Percentiles rank a stretch among this genome's conserved stretches.
Evolutionary conservation across 1,284 basidiomycete genomes (phyloP).

Genomic region (Apiotrichum brassicae): DNA sequence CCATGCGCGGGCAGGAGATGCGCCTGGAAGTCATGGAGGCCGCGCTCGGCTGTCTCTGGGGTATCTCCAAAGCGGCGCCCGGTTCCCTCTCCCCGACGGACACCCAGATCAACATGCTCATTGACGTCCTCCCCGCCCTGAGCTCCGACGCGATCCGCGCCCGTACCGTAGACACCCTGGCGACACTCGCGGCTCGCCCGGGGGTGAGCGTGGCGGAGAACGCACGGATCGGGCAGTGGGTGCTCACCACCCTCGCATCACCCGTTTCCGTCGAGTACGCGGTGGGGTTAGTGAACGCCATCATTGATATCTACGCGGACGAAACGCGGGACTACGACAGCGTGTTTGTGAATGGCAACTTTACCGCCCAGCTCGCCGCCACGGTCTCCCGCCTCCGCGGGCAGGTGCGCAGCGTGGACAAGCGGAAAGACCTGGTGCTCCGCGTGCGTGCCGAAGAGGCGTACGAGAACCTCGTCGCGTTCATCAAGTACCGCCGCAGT

Average conservation of each 20-base stretch:
- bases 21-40: constrained; percentile 44
- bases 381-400: constrained; percentile 57
- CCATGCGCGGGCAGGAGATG: constrained; percentile 43
- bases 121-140: constrained; percentile 58
- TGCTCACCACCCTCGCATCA: constrained; percentile 43
- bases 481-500: constrained; percentile 71
- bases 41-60: constrained; percentile 46
- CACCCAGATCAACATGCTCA: constrained; percentile 61
- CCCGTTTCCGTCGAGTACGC: constrained; percentile 59
- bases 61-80: constrained; percentile 34
- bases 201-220: constrained; percentile 61
- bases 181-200: constrained; percentile 67
- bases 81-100: constrained; percentile 10
- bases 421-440: constrained; percentile 47
- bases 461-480: constrained; percentile 75
- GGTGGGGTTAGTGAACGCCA: constrained; percentile 72
- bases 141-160: constrained; percentile 57
- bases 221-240: constrained; percentile 26
- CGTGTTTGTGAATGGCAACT: constrained; percentile 60
- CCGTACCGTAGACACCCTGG: constrained; percentile 73
- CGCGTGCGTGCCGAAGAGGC: constrained; percentile 50
- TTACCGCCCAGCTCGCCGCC: constrained; percentile 52
- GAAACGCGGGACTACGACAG: constrained; percentile 74
- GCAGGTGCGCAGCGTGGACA: constrained; percentile 55
- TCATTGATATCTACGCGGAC: constrained; percentile 94